phyloP scores from a whole-genome alignment of 78 protist genomes.

The Dictyostelium firmibasis region DNA sequence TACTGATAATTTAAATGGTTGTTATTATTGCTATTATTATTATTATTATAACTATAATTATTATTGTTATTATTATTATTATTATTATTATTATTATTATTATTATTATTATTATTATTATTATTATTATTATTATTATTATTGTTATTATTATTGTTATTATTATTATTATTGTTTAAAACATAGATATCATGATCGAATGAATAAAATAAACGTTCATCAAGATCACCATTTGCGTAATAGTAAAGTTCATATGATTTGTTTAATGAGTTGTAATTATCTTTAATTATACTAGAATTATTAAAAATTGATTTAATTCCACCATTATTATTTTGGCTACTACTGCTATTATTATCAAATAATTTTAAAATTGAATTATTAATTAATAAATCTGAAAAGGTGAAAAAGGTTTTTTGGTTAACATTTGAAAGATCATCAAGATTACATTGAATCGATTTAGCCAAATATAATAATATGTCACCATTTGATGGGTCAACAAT shows the following conservation, averaged over 20 bases:
- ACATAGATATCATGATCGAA: neutral
- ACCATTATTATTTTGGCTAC: neutral
- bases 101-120: neutral
- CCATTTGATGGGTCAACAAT: neutral
- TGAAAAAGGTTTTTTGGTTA: neutral
- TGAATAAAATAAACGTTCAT: slow-evolving; percentile 46
- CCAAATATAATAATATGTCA: neutral
- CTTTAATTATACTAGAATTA: neutral
- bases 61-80: neutral
- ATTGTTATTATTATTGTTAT: neutral
- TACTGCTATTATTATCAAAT: neutral
- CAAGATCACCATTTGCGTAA: slow-evolving; percentile 70
- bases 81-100: neutral
- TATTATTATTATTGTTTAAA: neutral
- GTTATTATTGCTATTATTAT: too few relatives aligned
- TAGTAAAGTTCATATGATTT: slow-evolving; percentile 44
- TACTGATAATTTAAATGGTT: neutral
- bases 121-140: slow-evolving; percentile 10
- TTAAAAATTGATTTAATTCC: neutral
- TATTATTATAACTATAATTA: slow-evolving; percentile 11
- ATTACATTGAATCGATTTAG: neutral
- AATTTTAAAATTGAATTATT: neutral
- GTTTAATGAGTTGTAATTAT: slow-evolving; percentile 11
- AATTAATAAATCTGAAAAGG: neutral
- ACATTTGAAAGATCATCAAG: neutral